Evolutionary conservation across 2,329 filamentous ascomycete species (phyloP).

Genomic region (Fusarium denticulatum): DNA sequence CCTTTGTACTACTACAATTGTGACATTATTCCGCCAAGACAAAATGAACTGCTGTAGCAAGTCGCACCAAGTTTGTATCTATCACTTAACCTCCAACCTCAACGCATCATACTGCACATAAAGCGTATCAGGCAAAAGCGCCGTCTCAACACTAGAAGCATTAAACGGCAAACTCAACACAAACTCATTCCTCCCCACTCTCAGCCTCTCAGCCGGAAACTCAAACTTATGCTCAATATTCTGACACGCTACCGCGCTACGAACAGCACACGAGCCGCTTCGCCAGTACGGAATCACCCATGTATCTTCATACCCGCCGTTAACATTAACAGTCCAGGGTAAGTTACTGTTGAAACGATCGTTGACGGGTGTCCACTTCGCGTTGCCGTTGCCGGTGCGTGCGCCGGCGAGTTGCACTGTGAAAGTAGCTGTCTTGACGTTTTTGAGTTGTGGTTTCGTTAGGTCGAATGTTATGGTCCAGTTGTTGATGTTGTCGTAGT

Average conservation of each 20-base stretch:
- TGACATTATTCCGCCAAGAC: fast-evolving
- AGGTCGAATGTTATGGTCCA: slow-evolving; percentile 66
- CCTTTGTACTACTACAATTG: fast-evolving
- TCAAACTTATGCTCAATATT: slow-evolving; percentile 67
- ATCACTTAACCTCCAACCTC: slow-evolving; percentile 59
- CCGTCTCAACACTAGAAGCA: slow-evolving; percentile 66
- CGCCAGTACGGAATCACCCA: slow-evolving; percentile 63
- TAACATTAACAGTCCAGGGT: slow-evolving; percentile 47
- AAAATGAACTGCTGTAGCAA: not conserved
- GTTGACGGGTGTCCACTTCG: slow-evolving; percentile 28
- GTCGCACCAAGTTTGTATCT: fast-evolving
- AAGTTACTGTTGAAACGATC: slow-evolving; percentile 14
- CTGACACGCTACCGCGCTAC: slow-evolving; percentile 68
- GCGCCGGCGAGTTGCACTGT: slow-evolving; percentile 30
- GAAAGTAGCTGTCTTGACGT: slow-evolving; percentile 49
- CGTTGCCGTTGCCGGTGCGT: slow-evolving; percentile 29
- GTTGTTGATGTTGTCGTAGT: slow-evolving; percentile 62
- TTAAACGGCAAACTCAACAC: slow-evolving; percentile 67
- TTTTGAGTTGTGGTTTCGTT: slow-evolving; percentile 38
- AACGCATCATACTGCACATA: slow-evolving; percentile 74
- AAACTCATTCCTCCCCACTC: slow-evolving; percentile 61
- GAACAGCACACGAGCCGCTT: slow-evolving; percentile 63
- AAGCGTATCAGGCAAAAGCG: slow-evolving; percentile 60
- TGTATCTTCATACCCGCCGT: slow-evolving; percentile 53
- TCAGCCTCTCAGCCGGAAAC: slow-evolving; percentile 59